phyloP scores from a whole-genome alignment of 208 protist species.

The Crithidia bombi region DNA sequence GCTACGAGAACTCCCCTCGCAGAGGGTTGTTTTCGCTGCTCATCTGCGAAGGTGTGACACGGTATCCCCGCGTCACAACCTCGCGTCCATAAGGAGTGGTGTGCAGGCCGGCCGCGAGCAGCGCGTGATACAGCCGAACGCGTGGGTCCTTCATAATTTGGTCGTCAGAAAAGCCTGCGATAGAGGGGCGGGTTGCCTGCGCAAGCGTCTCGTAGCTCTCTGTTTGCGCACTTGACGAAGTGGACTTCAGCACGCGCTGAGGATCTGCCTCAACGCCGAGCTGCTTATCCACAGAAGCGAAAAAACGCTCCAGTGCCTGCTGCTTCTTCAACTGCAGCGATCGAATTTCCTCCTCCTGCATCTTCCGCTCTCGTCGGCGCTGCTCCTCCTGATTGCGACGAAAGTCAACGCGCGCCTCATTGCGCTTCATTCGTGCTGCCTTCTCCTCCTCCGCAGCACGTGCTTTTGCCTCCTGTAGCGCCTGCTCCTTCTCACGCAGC shows the following conservation, averaged over 20 bases:
- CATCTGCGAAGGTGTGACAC: conserved; percentile 65
- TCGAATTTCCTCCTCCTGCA: conserved; percentile 46
- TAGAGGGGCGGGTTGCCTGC: conserved; percentile 30
- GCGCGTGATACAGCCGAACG: conserved; percentile 77
- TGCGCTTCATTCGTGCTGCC: conserved; percentile 43
- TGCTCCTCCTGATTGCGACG: conserved; percentile 56
- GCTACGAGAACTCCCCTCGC: conserved; percentile 32
- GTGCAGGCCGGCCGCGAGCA: conserved; percentile 80
- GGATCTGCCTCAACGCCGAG: conserved; percentile 71
- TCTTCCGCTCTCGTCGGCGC: conserved; percentile 34
- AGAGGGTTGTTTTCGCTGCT: conserved; percentile 82
- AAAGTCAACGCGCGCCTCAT: conserved; percentile 62
- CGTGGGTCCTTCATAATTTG: conserved; percentile 84
- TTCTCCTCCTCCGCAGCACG: conserved; percentile 47
- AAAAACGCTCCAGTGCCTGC: conserved; percentile 72
- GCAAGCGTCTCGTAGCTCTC: conserved; percentile 48
- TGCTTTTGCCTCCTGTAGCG: conserved; percentile 34
- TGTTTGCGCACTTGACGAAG: conserved; percentile 62
- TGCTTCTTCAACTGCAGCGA: conserved; percentile 53
- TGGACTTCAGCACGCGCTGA: conserved; percentile 59
- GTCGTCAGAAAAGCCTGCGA: conserved; percentile 73
- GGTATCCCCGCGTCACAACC: conserved; percentile 61
- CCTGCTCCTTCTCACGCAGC: conserved; percentile 53
- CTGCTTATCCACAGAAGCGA: conserved; percentile 60
- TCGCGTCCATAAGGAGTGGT: conserved; percentile 78